Evolutionary conservation across 176 grass and related monocot genomes (phyloP), one percentile per base, ranked within the genome.

Genomic region (Aegilops longissima): DNA sequence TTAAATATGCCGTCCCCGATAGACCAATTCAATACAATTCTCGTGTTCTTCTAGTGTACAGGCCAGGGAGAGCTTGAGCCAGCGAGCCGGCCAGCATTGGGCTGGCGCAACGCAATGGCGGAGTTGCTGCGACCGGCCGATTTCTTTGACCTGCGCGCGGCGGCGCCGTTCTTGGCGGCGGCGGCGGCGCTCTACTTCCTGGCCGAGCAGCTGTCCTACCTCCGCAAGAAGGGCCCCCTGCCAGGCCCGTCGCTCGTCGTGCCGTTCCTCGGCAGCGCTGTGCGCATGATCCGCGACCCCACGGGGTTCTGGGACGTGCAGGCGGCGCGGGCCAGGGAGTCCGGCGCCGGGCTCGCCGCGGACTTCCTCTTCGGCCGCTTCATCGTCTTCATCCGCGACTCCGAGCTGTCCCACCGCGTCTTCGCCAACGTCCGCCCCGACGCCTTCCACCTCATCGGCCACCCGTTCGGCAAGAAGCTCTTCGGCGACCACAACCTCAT

Each of bases 401-500:
- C 93, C 1, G 93, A 95, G 63, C 71, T 95, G 63, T 95, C 93
- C 2, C 93, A 95, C 80, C 90, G 86, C 14, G 85, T 95, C 20
- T 95, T 95, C 63, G 90, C 93, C 17, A 95, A 95, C 85, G 93
- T 95, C 30, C 90, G 93, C 33, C 90, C 86, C 61, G 90, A 95
- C 30, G 93, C 90, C 30, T 95, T 95, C 88, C 93, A 95, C 45
- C 86, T 95, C 64, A 72, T 95, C 66, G 93, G 93, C 23, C 93
- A 95, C 42, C 93, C 93, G 0, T 95, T 95, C 24, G 93, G 90
- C 34, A 95, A 95, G 88, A 93, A 70, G 86, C 86, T 95, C 12
- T 95, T 91, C 18, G 93, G 93, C 13, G 93, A 95, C 34, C 93
- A 95, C 86, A 95, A 95, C 87, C 80, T 95, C 80, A 95, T 95